Evolutionary conservation across 2,329 filamentous ascomycete genomes (phyloP).

Genomic region (Colletotrichum coccodes): DNA sequence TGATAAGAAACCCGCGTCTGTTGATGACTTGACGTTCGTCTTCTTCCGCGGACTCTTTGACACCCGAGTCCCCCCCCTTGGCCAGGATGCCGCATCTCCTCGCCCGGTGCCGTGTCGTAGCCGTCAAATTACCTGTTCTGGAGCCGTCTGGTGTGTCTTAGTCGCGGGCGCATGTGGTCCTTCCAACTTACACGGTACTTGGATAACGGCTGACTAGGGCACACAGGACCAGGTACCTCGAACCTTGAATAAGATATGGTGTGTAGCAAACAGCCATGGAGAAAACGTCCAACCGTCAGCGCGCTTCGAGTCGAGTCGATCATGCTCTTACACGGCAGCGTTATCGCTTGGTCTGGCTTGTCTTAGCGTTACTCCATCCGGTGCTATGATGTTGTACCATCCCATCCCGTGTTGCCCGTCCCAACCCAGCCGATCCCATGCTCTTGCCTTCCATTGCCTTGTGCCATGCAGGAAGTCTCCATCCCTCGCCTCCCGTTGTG

Average conservation of each 20-base stretch:
- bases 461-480: slow-evolving; percentile 9
- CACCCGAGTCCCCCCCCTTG: background rate
- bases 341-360: background rate
- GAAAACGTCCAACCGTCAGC: background rate
- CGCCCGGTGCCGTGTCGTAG: slow-evolving; percentile 31
- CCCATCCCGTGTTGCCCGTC: background rate
- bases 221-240: background rate
- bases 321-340: background rate
- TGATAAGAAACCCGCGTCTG: slow-evolving; percentile 25
- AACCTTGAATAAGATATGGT: background rate
- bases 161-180: background rate
- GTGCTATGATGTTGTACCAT: background rate
- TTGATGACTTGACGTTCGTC: background rate
- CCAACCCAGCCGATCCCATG: background rate
- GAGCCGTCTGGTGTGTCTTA: background rate
- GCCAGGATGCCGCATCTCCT: slow-evolving; percentile 43
- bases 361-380: background rate
- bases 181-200: background rate
- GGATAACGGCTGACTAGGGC: background rate
- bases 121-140: background rate
- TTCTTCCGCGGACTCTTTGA: slow-evolving; percentile 22
- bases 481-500: slow-evolving; percentile 10
- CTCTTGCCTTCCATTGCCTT: slow-evolving; percentile 1
- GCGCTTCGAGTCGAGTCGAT: background rate
- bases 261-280: background rate